Percentiles rank a stretch among this genome's conserved stretches.
Conservation (phyloP, 2,329 filamentous ascomycete species). For the Aphanoascus verrucosus region DNA sequence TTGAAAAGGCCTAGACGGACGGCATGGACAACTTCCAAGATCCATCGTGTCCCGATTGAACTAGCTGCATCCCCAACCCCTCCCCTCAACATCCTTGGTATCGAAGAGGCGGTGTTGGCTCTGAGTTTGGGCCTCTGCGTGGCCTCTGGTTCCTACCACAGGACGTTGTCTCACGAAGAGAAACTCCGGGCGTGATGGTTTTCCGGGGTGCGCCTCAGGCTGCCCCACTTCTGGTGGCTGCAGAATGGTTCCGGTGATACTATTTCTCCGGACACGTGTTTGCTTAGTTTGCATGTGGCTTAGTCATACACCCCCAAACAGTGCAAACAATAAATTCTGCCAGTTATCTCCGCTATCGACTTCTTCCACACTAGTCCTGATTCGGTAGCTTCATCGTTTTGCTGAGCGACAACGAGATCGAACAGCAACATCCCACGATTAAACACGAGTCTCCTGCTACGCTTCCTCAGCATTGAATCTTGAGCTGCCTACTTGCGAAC, state of each 20-base stretch:
- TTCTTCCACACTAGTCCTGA: neutral
- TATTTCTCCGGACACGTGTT: neutral
- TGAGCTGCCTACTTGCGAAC: too few relatives aligned
- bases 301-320: conserved; percentile 4
- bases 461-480: neutral
- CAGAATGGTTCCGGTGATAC: too few relatives aligned
- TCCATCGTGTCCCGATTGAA: neutral
- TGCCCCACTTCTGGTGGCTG: too few relatives aligned
- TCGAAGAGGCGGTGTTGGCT: neutral
- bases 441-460: neutral
- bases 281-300: neutral
- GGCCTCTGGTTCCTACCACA: neutral
- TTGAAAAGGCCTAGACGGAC: neutral
- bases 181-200: too few relatives aligned
- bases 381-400: conserved; percentile 3
- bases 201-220: too few relatives aligned
- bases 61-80: conserved; percentile 2
- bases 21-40: neutral
- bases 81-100: neutral
- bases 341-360: conserved; percentile 1
- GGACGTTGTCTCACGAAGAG: neutral
- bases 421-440: neutral
- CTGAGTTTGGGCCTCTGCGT: neutral
- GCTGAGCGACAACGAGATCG: neutral
- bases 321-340: conserved; percentile 11